Base-by-base conservation (phyloP, 2,329 filamentous ascomycete genomes). In the Fusarium falciforme region DNA sequence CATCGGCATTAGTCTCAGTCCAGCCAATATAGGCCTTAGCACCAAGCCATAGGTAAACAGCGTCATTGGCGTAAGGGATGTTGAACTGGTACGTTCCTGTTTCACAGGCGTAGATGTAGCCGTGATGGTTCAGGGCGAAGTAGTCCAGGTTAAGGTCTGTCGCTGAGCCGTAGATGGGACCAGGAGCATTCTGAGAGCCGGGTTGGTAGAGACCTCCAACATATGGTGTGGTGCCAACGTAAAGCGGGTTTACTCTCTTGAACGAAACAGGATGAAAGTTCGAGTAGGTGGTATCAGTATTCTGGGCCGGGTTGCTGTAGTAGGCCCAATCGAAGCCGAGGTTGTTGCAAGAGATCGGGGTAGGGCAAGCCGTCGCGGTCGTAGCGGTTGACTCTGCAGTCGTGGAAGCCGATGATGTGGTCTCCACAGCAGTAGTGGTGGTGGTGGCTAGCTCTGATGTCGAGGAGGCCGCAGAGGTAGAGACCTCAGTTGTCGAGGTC, bases 271-370 rank as follows among this genome's bases (percentile, higher is more conserved):
- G 57, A 27, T 60, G 35, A 36, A 60, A 60, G 57, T 14, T 42
- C 20, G 57, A 60, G 36, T 60, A 60, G 57, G 57, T 60, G 17
- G 22, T 27, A 36, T 60, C 36, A 10, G 57, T 60, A n/a, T 60
- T 60, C 40, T 60, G 57, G 12, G 35, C 16, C 36, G 57, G 36
- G 57, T 60, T 60, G 38, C 7, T 60, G 25, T 60, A 60, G 57
- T 60, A 60, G 35, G 57, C 57, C 57, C 57, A 60, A 25, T 60
- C 57, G 22, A 60, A 60, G 22, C 57, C 57, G 27, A 60, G 57
- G 57, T 60, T 60, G 35, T 60, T 42, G 16, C 57, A 60, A 14
- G 57, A 6, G 16, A 60, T 25, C 7, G 57, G 57, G 27, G 57
- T 60, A 14, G 57, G 57, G 31, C 57, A 60, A 29, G 35, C 35